Evolutionary conservation across 148 eudicot species (phyloP), one percentile per base, ranked within the genome.

Genomic region (Cornus kousa): DNA sequence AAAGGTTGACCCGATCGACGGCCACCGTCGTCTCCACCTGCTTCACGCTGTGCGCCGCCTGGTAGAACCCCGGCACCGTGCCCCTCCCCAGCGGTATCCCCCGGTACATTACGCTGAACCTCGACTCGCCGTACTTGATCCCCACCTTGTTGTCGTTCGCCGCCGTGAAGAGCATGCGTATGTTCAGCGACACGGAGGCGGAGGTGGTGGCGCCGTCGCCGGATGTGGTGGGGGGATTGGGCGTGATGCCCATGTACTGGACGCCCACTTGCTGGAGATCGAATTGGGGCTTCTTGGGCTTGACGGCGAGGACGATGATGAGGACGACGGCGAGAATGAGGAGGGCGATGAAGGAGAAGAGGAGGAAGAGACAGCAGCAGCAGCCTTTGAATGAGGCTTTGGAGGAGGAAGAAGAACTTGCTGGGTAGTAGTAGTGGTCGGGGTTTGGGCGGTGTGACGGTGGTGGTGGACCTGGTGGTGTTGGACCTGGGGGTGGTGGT

Each of bases 131-230:
- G 85, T 95, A 95, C 85, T 91, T 93, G 75, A 95, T 90, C 46
- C 97, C 99, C 31, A 95, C 97, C 69, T 91, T 95, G 71, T 95
- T 95, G 55, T 93, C 97, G 74, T 95, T 95, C 0, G 48, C 87
- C n/a, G 97, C 97, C 12, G 92, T 82, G 88, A 95, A 95, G 19
- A 53, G 59, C 59, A 53, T 53, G 14, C 59, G 59, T 12, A 53
- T 53, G 59, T 53, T 53, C 7, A 53, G 59, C 17, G 59, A 53
- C 4, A 53, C 59, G 59, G 59, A 53, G 59, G 59, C 59, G 59
- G 59, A 53, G 19, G 59, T 53, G 59, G 59, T 53, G 59, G 19
- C 59, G 48, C 8, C 48, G 48, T 0, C 8, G 48, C 1, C 48
- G 37, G 37, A 35, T 4, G 1, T 9, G 59, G 59, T 11, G 59